Conservation (phyloP, 352 stramenopile species). For the Thraustochytrium striatum region DNA sequence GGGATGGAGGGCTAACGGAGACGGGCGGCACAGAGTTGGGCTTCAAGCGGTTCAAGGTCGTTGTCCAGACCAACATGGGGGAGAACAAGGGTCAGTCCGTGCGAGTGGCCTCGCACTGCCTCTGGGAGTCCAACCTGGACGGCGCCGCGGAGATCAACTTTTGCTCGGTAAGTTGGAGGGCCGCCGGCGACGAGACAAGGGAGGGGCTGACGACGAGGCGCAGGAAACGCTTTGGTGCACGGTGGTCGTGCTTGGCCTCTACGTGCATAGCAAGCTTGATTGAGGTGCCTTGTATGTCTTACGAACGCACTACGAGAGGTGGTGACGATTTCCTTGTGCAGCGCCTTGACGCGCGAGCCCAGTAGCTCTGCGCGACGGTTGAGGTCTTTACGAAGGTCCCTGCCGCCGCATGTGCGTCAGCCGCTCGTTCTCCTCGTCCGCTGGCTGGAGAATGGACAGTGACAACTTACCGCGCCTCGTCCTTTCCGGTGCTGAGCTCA, state of each 20-base stretch:
- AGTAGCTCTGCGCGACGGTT: constrained; percentile 4
- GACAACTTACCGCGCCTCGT: background rate
- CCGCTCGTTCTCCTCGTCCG: background rate
- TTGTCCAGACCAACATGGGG: constrained; percentile 37
- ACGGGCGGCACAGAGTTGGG: background rate
- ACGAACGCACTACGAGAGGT: too few relatives aligned
- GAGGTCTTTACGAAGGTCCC: background rate
- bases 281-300: background rate
- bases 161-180: constrained; percentile 8
- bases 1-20: too few relatives aligned
- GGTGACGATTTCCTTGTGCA: constrained; percentile 17
- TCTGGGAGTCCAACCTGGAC: constrained; percentile 38
- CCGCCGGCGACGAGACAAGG: background rate
- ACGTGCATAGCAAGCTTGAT: constrained; percentile 12
- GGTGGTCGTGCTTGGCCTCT: constrained; percentile 35
- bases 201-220: background rate
- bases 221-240: constrained; percentile 34
- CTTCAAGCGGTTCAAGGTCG: constrained; percentile 37
- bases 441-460: background rate
- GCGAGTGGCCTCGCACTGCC: constrained; percentile 27
- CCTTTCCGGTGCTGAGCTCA: constrained; percentile 1
- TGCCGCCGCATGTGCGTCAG: too few relatives aligned
- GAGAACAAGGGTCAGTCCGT: constrained; percentile 30
- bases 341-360: constrained; percentile 4
- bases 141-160: constrained; percentile 41